phyloP scores from a whole-genome alignment of 1,139 yeast species.

The Yamadazyma blattariae region DNA sequence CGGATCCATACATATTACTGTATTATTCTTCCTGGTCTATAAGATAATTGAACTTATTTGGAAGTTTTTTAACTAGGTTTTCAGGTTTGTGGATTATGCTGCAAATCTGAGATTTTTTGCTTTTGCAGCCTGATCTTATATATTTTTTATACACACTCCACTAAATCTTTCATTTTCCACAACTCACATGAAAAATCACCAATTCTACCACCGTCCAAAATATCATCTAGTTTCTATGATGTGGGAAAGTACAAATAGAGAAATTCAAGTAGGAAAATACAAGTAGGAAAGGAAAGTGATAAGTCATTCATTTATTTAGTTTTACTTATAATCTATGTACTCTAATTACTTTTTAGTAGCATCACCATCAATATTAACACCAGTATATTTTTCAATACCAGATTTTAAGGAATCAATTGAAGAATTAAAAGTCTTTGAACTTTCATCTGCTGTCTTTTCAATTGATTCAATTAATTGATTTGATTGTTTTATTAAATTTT shows the following conservation, averaged over 20 bases:
- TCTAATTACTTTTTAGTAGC: conserved; percentile 47
- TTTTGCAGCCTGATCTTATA: conserved; percentile 2
- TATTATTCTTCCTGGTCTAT: neutral
- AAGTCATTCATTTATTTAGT: too few species aligned
- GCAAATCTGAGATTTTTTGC: neutral
- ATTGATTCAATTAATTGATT: conserved; percentile 45
- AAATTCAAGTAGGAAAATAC: too few species aligned
- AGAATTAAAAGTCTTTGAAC: conserved; percentile 37
- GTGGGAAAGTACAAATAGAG: too few species aligned
- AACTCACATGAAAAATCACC: too few species aligned
- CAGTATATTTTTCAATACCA: conserved; percentile 59
- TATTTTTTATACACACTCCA: too few species aligned
- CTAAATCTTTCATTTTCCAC: too few species aligned
- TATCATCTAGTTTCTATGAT: too few species aligned
- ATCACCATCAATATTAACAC: conserved; percentile 64
- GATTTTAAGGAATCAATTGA: conserved; percentile 45
- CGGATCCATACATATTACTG: conserved; percentile 2
- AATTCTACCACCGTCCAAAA: too few species aligned
- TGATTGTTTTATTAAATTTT: conserved; percentile 42
- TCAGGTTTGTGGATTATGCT: neutral
- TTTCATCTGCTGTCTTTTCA: conserved; percentile 31
- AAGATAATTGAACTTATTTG: neutral
- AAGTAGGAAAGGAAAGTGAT: too few species aligned
- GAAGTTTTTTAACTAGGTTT: too few species aligned
- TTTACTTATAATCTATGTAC: too few species aligned